phyloP scores from a whole-genome alignment of 2,329 filamentous ascomycete species.

The Neospermospora avenae region DNA sequence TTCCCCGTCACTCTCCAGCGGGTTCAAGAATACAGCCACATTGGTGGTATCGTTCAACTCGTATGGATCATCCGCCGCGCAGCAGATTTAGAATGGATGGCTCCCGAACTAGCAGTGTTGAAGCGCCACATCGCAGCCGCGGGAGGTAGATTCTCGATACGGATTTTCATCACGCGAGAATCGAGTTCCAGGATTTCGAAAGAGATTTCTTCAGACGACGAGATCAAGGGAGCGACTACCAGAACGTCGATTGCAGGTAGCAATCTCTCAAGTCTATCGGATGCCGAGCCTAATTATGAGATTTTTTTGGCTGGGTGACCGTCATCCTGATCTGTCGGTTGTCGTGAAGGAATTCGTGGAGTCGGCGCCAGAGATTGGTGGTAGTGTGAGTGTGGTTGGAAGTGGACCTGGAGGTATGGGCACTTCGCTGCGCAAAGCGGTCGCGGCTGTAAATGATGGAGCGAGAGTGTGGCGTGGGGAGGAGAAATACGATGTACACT shows the following conservation, averaged over 20 bases:
- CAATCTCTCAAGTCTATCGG: not conserved
- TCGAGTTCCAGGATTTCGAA: not conserved
- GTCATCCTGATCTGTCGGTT: slow-evolving; percentile 41
- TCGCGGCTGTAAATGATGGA: slow-evolving; percentile 52
- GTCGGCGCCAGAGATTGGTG: slow-evolving; percentile 39
- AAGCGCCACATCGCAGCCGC: slow-evolving; percentile 41
- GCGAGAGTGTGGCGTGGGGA: slow-evolving; percentile 55
- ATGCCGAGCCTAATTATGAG: not conserved
- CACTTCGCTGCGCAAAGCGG: slow-evolving; percentile 50
- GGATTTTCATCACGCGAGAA: slow-evolving; percentile 53
- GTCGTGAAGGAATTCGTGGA: slow-evolving; percentile 49
- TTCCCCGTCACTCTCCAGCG: slow-evolving; percentile 47
- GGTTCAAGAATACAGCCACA: slow-evolving; percentile 35
- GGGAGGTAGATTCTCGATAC: slow-evolving; percentile 46
- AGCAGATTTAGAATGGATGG: slow-evolving; percentile 56
- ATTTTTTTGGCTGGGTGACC: not conserved
- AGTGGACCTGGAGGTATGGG: slow-evolving; percentile 61
- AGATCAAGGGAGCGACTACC: not conserved
- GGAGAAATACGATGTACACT: slow-evolving; percentile 51
- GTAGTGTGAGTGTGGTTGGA: slow-evolving; percentile 54
- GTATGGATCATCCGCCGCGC: slow-evolving; percentile 60
- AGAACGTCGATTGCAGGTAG: not conserved
- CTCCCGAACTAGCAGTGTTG: slow-evolving; percentile 48
- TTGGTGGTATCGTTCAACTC: slow-evolving; percentile 47
- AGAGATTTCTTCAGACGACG: slow-evolving; percentile 1